Evolutionary conservation across 2,329 filamentous ascomycete species (phyloP).

Genomic region (Clarireedia monteithiana): DNA sequence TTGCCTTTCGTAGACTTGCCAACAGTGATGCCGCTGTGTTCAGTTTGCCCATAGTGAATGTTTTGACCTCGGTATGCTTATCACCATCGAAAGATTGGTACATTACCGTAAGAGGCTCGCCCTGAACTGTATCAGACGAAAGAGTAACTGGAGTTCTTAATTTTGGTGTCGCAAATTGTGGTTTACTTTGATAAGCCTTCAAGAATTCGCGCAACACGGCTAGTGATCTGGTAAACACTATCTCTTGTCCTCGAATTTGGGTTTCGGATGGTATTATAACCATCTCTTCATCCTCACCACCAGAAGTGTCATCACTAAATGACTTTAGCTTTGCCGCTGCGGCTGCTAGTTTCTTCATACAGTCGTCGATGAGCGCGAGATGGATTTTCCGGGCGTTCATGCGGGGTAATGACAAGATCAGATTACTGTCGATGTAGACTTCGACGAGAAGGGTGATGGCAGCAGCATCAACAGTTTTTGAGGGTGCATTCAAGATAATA

Average conservation of each 20-base stretch:
- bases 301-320: slow-evolving; percentile 36
- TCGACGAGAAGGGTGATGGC: slow-evolving; percentile 67
- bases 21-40: slow-evolving; percentile 67
- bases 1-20: slow-evolving; percentile 57
- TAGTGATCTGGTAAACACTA: slow-evolving; percentile 61
- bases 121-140: slow-evolving; percentile 45
- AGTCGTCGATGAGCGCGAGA: slow-evolving; percentile 63
- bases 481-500: slow-evolving; percentile 63
- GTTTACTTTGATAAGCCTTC: slow-evolving; percentile 53
- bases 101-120: slow-evolving; percentile 58
- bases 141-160: slow-evolving; percentile 45
- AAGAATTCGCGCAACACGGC: slow-evolving; percentile 61
- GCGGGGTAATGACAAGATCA: slow-evolving; percentile 43
- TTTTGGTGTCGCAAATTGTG: slow-evolving; percentile 52
- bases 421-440: slow-evolving; percentile 57
- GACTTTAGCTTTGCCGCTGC: slow-evolving; percentile 51
- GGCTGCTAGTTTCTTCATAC: slow-evolving; percentile 59
- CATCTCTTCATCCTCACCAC: slow-evolving; percentile 46
- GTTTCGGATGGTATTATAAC: slow-evolving; percentile 40
- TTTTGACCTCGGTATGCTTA: slow-evolving; percentile 50
- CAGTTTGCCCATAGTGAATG: slow-evolving; percentile 57
- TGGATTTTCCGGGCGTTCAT: slow-evolving; percentile 52
- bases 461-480: slow-evolving; percentile 55
- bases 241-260: slow-evolving; percentile 46
- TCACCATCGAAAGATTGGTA: slow-evolving; percentile 67